Percentiles rank a stretch among this genome's conserved stretches.
phyloP scores from a whole-genome alignment of 345 rosid genomes.

The Physaria fendleri region DNA sequence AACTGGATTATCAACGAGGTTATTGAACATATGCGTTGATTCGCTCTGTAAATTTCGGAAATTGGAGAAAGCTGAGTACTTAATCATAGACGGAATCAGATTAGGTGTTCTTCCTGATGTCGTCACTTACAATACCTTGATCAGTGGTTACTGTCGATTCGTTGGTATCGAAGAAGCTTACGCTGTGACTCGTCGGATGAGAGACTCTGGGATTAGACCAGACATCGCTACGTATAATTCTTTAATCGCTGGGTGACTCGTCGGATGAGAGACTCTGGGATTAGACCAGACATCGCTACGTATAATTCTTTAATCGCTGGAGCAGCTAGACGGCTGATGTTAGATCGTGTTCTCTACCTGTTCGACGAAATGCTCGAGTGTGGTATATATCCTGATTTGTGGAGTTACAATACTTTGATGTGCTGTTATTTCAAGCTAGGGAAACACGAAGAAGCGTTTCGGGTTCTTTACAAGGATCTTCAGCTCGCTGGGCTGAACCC shows the following conservation, averaged over 20 bases:
- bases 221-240: constrained; percentile 61
- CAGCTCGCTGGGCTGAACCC: constrained; percentile 29
- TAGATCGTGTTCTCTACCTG: constrained; percentile 40
- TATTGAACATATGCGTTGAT: constrained; percentile 51
- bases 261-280: constrained; percentile 38
- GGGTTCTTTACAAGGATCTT: constrained; percentile 40
- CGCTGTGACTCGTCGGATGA: constrained; percentile 49
- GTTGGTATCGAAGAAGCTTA: constrained; percentile 51
- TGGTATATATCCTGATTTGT: constrained; percentile 53
- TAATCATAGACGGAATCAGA: constrained; percentile 52
- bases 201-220: constrained; percentile 53
- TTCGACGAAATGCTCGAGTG: constrained; percentile 68
- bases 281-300: constrained; percentile 50
- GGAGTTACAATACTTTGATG: constrained; percentile 74
- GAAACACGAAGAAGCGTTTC: constrained; percentile 48
- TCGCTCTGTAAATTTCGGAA: constrained; percentile 50
- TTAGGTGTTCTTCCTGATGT: constrained; percentile 70
- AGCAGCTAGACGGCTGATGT: constrained; percentile 33
- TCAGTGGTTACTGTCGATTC: constrained; percentile 54
- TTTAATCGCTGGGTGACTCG: constrained; percentile 55
- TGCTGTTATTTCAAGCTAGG: constrained; percentile 59
- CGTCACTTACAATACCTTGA: constrained; percentile 58
- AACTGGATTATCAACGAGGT: constrained; percentile 43
- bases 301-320: constrained; percentile 69
- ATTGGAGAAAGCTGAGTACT: constrained; percentile 57